Evolutionary conservation across 2,329 filamentous ascomycete species (phyloP), one percentile per base, ranked within the genome.

Genomic region (Bretziella fagacearum): DNA sequence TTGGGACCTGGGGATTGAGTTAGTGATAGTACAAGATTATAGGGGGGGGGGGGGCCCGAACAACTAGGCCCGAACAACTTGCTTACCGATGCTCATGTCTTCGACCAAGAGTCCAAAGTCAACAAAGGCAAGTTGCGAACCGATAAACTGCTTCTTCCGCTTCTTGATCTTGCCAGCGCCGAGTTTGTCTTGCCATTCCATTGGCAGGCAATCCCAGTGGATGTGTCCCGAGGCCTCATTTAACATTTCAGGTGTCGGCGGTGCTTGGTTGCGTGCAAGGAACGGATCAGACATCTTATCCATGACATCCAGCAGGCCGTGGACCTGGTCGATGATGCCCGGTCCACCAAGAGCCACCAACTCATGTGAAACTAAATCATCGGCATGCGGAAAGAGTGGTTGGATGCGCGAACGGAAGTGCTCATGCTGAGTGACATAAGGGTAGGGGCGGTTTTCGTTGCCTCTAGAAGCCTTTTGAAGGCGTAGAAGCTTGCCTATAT

Each of bases 21-120:
- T 46, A 43, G 44, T 23, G 27, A 47, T 22, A 23, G 8, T 41
- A 25, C n/a, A 13, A 10, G 11, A 13, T 8, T 25, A 43, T 33
- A 23, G 20, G 25, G 37, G 39, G 30, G 23, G 35, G 22, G 8
- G n/a, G 22, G 13, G 13, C 11, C 22, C 25, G 11, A 26, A 32
- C 22, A 13, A 7, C 4, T 33, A 5, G 17, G 23, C 23, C 13
- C 7, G 5, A 10, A 15, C n/a, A n/a, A n/a, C 13, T 10, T n/a
- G 52, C 56, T 13, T 53, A 60, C 59, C 51, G 20, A 53, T 43
- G 66, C 64, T 71, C 81, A 89, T 87, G 56, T 87, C 81, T 51
- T 79, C 79, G 42, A 89, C 71, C 3, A 89, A 62, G 55, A 85
- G 73, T 4, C 77, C 83, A 53, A 80, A 73, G 10, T 70, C 66